phyloP scores from a whole-genome alignment of 257 asterid species.

The Jacaranda mimosifolia region DNA sequence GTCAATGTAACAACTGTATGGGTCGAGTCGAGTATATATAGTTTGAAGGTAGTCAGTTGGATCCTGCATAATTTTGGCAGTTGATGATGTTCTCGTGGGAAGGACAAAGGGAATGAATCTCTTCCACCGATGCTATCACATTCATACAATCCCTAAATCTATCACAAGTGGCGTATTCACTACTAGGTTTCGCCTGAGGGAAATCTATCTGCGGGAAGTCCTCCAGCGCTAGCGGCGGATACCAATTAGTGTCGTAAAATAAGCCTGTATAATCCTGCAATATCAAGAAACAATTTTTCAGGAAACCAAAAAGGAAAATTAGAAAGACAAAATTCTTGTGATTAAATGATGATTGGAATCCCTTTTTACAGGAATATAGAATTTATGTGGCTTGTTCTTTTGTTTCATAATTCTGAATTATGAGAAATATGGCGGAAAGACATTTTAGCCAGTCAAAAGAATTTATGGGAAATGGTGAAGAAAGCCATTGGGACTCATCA shows the following conservation, averaged over 20 bases:
- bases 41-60: slow-evolving; percentile 16
- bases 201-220: slow-evolving; percentile 58
- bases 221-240: slow-evolving; percentile 49
- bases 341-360: too few relatives aligned
- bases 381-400: background rate
- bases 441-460: slow-evolving; percentile 63
- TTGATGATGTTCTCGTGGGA: slow-evolving; percentile 37
- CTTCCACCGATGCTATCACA: slow-evolving; percentile 50
- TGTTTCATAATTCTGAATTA: background rate
- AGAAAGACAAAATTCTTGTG: background rate
- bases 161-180: slow-evolving; percentile 41
- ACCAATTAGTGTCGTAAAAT: slow-evolving; percentile 36
- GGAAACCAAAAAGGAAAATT: background rate
- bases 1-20: slow-evolving; percentile 26
- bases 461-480: slow-evolving; percentile 57
- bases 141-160: slow-evolving; percentile 41
- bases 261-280: slow-evolving; percentile 50
- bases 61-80: slow-evolving; percentile 44
- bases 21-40: background rate
- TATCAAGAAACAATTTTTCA: background rate
- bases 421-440: slow-evolving; percentile 38
- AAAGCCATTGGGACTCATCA: slow-evolving; percentile 45
- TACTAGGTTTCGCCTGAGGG: slow-evolving; percentile 31
- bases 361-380: too few relatives aligned
- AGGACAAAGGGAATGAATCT: slow-evolving; percentile 53